Conservation (phyloP, 306 rosid genomes). For the Lagenaria siceraria region DNA sequence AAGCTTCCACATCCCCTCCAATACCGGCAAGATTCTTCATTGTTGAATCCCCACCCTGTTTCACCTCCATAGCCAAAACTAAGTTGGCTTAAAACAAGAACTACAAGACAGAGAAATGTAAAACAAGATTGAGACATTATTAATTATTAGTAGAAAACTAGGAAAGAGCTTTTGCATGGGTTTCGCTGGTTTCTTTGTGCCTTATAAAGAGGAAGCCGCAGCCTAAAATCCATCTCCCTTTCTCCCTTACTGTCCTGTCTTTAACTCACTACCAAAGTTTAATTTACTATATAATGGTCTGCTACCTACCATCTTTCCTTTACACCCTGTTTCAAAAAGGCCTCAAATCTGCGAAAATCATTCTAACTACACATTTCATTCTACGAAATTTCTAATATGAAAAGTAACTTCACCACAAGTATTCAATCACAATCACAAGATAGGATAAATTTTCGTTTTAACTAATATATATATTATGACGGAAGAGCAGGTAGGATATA, state of each 20-base stretch:
- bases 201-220: background rate
- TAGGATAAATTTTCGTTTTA: too few species aligned
- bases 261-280: background rate
- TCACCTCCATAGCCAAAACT: background rate
- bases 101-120: background rate
- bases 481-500: too few species aligned
- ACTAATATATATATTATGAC: too few species aligned
- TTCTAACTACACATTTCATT: too few species aligned
- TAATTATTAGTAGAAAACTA: background rate
- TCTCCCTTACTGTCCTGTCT: background rate
- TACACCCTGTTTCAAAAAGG: background rate
- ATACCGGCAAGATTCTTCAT: background rate
- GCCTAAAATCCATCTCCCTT: background rate
- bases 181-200: background rate
- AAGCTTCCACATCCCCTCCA: conserved; percentile 7
- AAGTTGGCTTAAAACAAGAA: background rate
- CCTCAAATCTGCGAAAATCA: too few species aligned
- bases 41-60: background rate
- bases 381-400: too few species aligned
- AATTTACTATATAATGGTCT: background rate
- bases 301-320: background rate
- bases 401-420: too few species aligned
- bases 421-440: too few species aligned
- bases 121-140: background rate
- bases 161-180: background rate